Evolutionary conservation across 2,329 filamentous ascomycete species (phyloP).

Genomic region (Colletotrichum gigasporum): DNA sequence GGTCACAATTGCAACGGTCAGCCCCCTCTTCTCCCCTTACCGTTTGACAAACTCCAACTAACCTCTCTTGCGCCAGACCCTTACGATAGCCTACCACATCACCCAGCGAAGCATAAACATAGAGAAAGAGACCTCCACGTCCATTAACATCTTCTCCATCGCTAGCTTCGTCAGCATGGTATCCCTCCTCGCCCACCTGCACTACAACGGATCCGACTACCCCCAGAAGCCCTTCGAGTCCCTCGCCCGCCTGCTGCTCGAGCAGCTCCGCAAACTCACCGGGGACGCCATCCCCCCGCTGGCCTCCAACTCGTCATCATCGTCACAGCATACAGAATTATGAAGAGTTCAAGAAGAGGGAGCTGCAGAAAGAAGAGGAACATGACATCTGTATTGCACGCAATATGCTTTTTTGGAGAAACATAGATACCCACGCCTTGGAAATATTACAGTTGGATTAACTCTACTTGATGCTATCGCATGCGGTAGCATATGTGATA

Average conservation of each 20-base stretch:
- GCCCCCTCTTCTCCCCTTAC: slow-evolving; percentile 35
- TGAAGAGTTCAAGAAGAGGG: background rate
- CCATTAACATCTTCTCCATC: slow-evolving; percentile 80
- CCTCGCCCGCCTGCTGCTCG: slow-evolving; percentile 13
- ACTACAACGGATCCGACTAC: slow-evolving; percentile 69
- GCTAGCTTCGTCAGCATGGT: slow-evolving; percentile 82
- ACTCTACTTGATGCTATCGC: background rate
- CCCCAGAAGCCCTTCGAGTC: slow-evolving; percentile 59
- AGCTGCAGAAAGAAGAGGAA: background rate
- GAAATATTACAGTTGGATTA: background rate
- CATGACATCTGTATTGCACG: too few relatives aligned
- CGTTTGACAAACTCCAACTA: background rate
- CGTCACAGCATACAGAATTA: slow-evolving; percentile 9
- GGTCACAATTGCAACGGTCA: slow-evolving; percentile 79
- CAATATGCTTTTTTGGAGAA: slow-evolving; percentile 1
- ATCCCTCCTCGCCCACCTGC: slow-evolving; percentile 72
- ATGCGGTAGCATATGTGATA: too few relatives aligned
- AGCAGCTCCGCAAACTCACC: background rate
- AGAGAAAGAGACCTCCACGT: slow-evolving; percentile 80
- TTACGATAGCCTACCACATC: slow-evolving; percentile 79
- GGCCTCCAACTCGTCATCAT: background rate
- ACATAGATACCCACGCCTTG: slow-evolving; percentile 32
- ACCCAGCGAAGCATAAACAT: slow-evolving; percentile 84
- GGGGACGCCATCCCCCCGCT: slow-evolving; percentile 4
- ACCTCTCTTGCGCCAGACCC: slow-evolving; percentile 56